Percentiles rank a stretch among this genome's conserved stretches.
phyloP scores from a whole-genome alignment of 768 basidiomycete genomes.

The Tricholoma hemisulphureum region DNA sequence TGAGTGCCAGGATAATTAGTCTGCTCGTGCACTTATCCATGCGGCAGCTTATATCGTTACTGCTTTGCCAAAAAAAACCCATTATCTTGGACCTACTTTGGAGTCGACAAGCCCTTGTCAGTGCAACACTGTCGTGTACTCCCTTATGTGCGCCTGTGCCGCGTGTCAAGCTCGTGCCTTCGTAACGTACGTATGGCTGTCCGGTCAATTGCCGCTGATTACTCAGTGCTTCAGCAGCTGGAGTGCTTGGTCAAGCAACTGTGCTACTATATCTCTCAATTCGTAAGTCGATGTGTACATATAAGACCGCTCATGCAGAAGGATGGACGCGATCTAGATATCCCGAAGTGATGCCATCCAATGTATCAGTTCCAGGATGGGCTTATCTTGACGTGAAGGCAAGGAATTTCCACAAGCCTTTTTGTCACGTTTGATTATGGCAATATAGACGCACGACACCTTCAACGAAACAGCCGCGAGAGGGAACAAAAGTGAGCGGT shows the following conservation, averaged over 20 bases:
- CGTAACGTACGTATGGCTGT: conserved; percentile 28
- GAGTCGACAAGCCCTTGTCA: conserved; percentile 41
- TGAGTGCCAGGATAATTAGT: conserved; percentile 21
- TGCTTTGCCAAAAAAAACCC: conserved; percentile 26
- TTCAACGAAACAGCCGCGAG: conserved; percentile 44
- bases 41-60: conserved; percentile 31
- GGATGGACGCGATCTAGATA: conserved; percentile 32
- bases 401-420: background rate
- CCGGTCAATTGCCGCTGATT: background rate
- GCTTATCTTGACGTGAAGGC: conserved; percentile 57
- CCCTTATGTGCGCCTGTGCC: conserved; percentile 55
- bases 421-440: background rate
- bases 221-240: conserved; percentile 37
- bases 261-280: conserved; percentile 34
- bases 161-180: conserved; percentile 49
- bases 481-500: conserved; percentile 31
- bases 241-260: conserved; percentile 50
- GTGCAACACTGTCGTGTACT: conserved; percentile 58
- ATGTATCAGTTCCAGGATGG: conserved; percentile 57
- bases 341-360: conserved; percentile 45
- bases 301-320: background rate
- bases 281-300: conserved; percentile 18
- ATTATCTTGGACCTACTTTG: conserved; percentile 43
- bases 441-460: conserved; percentile 28
- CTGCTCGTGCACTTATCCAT: background rate